Conservation (phyloP, 768 basidiomycete species). For the Pisolithus orientalis region DNA sequence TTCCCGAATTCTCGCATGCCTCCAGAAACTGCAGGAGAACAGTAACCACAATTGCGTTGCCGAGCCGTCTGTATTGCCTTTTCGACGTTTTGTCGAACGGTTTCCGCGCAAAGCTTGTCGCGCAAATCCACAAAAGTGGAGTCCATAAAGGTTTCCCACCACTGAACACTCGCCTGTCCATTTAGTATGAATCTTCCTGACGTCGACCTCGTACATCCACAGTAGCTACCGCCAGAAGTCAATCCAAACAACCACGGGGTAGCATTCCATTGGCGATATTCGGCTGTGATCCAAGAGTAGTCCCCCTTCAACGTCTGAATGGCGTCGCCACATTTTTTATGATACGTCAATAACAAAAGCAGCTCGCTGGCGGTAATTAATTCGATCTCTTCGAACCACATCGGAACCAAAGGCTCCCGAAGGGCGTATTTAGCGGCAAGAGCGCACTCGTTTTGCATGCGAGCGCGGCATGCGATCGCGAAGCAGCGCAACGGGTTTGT, state of each 20-base stretch:
- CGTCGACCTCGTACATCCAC: neutral
- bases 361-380: constrained; percentile 21
- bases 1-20: constrained; percentile 11
- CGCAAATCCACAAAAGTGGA: constrained; percentile 6
- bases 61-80: neutral
- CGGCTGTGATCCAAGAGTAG: constrained; percentile 9
- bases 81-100: constrained; percentile 1
- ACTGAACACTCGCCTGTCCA: neutral
- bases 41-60: neutral
- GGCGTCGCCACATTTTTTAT: constrained; percentile 10
- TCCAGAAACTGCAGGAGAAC: constrained; percentile 1
- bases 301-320: constrained; percentile 4
- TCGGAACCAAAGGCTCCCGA: constrained; percentile 14
- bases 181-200: neutral
- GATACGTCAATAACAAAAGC: constrained; percentile 18
- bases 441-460: constrained; percentile 15
- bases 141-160: constrained; percentile 20
- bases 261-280: neutral
- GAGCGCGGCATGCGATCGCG: constrained; percentile 24
- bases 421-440: constrained; percentile 26
- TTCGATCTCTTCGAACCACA: constrained; percentile 21
- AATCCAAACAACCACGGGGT: neutral
- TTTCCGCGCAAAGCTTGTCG: constrained; percentile 13
- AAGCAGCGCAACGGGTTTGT: constrained; percentile 24
- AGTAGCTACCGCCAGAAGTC: neutral